These are phyloP conservation scores for Phytophthora melonis DNA, from an alignment of 352 stramenopile genomes.

Conservation along the genomic window DNA sequence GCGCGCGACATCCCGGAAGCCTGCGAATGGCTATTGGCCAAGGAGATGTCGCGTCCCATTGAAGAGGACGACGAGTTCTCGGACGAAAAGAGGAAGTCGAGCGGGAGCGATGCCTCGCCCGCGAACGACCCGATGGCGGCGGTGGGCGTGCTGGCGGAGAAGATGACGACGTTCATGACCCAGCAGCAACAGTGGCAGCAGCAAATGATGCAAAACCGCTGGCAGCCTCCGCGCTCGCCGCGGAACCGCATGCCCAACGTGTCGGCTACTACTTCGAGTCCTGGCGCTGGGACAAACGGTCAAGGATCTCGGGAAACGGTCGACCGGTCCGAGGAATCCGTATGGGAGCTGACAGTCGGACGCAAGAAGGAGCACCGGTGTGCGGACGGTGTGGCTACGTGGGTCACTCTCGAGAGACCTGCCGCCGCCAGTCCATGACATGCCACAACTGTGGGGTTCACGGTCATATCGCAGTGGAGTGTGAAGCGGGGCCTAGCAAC, in stretches of 20 bases:
- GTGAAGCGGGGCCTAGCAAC: not conserved
- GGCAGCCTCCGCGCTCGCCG: not conserved
- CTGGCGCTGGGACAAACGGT: not conserved
- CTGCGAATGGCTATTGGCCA: slow-evolving; percentile 7
- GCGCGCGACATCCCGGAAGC: slow-evolving; percentile 2
- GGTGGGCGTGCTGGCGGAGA: not conserved
- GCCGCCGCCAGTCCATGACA: not conserved
- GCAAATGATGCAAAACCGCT: not conserved
- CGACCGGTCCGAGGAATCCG: not conserved
- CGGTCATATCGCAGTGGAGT: not conserved
- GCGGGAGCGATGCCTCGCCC: not conserved
- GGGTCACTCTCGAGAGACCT: not conserved
- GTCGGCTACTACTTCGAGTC: not conserved
- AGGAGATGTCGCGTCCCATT: slow-evolving; percentile 8
- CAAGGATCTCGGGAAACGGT: not conserved
- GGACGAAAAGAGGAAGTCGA: not conserved
- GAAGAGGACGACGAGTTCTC: slow-evolving; percentile 16
- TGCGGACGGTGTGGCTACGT: not conserved
- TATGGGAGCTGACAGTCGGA: not conserved
- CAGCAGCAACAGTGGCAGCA: not conserved
- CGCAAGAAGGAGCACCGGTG: not conserved
- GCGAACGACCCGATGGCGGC: not conserved
- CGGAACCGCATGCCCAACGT: not conserved
- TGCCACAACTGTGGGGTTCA: not conserved
- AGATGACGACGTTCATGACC: not conserved